Evolutionary conservation across 805 yeast genomes (phyloP).

Genomic region (Scheffersomyces stipitis): DNA sequence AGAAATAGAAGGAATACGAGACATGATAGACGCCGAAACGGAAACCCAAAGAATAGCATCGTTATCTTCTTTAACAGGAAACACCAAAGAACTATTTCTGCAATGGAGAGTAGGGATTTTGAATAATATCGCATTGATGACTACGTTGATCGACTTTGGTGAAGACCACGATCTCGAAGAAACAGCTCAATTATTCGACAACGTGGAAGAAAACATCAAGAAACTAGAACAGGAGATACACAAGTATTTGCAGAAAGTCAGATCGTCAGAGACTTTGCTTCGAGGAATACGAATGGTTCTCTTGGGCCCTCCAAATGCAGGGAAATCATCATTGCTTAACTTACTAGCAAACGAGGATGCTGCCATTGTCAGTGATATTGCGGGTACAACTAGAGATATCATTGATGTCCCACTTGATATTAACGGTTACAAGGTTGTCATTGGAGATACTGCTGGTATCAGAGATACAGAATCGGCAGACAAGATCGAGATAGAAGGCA

Average conservation of each 20-base stretch:
- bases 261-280: conserved; percentile 60
- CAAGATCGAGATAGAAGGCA: conserved; percentile 75
- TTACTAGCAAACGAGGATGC: conserved; percentile 73
- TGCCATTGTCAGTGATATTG: conserved; percentile 86
- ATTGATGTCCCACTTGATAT: conserved; percentile 81
- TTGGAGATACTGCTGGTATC: conserved; percentile 94
- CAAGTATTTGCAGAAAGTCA: conserved; percentile 45
- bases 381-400: conserved; percentile 93
- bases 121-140: conserved; percentile 65
- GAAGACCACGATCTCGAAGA: conserved; percentile 87
- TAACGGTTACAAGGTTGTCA: conserved; percentile 75
- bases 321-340: conserved; percentile 86
- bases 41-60: conserved; percentile 83
- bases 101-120: conserved; percentile 70
- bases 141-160: conserved; percentile 92
- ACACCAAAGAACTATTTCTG: conserved; percentile 51
- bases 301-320: conserved; percentile 94
- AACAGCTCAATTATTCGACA: conserved; percentile 49
- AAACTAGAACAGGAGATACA: conserved; percentile 46
- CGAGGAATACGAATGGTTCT: conserved; percentile 73
- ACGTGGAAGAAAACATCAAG: conserved; percentile 46
- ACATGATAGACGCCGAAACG: conserved; percentile 90
- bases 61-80: conserved; percentile 69
- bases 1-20: conserved; percentile 86
- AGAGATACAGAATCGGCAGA: conserved; percentile 51